These are phyloP conservation scores for Trypanosomatidae sp. DNA, from an alignment of 208 protist species.

Conservation along the genomic window DNA sequence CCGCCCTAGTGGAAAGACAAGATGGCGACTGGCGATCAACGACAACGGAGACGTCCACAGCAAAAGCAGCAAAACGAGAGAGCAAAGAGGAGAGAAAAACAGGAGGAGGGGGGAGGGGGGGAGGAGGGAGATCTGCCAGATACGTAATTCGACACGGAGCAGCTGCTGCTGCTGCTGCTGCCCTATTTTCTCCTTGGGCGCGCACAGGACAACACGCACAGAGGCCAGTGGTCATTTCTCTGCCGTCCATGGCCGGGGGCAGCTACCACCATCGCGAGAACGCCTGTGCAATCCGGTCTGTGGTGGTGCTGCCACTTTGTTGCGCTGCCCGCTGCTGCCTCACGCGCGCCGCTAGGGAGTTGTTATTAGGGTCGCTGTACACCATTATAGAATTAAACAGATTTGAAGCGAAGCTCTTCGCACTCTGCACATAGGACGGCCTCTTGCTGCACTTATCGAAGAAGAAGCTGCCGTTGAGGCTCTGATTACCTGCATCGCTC, in stretches of 20 bases:
- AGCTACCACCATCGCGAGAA: conserved; percentile 76
- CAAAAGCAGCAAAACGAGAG: background rate
- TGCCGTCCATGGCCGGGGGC: too few species aligned
- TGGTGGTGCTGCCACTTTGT: conserved; percentile 25
- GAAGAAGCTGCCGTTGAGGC: conserved; percentile 46
- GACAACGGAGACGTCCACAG: background rate
- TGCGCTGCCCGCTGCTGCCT: conserved; percentile 48
- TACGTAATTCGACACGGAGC: background rate
- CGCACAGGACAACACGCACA: background rate
- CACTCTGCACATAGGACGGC: conserved; percentile 61
- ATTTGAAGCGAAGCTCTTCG: conserved; percentile 59
- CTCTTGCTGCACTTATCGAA: conserved; percentile 44
- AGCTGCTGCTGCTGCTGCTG: background rate
- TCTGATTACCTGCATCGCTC: conserved; percentile 19
- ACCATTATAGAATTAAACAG: conserved; percentile 66
- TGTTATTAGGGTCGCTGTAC: conserved; percentile 40
- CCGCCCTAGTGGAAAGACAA: too few species aligned
- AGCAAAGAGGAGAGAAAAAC: background rate
- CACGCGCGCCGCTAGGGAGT: conserved; percentile 65
- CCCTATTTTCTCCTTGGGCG: background rate
- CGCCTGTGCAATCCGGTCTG: conserved; percentile 47
- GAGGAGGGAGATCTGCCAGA: background rate
- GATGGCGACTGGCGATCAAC: too few species aligned
- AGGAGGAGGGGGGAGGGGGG: background rate
- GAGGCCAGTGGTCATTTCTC: background rate